Percentiles rank a stretch among this genome's conserved stretches.
Evolutionary conservation across 1,139 yeast genomes (phyloP).

Genomic region (Debaryomyces psychrophilus): DNA sequence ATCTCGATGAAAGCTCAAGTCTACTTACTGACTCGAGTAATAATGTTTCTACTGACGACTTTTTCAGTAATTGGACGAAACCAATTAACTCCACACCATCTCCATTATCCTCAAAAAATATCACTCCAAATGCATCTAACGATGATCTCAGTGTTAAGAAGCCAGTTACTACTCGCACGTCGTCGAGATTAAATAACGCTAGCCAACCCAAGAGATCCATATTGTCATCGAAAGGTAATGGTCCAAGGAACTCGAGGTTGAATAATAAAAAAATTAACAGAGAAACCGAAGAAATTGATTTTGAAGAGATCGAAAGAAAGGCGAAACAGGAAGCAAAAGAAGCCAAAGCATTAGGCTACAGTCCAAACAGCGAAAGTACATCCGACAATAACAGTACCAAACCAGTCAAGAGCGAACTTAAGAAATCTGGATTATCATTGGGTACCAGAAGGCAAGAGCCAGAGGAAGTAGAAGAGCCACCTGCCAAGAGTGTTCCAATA

Average conservation of each 20-base stretch:
- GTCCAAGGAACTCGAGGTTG: conserved; percentile 59
- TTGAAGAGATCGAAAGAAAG: conserved; percentile 86
- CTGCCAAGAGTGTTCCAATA: conserved; percentile 36
- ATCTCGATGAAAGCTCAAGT: conserved; percentile 44
- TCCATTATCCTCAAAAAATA: conserved; percentile 52
- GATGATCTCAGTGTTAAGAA: conserved; percentile 35
- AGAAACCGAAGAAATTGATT: conserved; percentile 72
- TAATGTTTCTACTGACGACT: conserved; percentile 67
- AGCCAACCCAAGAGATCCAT: conserved; percentile 35
- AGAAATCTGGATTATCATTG: conserved; percentile 8
- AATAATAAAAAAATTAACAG: conserved; percentile 54
- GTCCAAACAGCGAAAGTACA: conserved; percentile 50
- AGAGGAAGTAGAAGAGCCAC: conserved; percentile 19
- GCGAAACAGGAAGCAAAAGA: conserved; percentile 85
- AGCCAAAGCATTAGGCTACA: conserved; percentile 71
- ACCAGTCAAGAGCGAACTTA: conserved; percentile 6
- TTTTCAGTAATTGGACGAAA: conserved; percentile 89
- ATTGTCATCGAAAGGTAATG: conserved; percentile 45
- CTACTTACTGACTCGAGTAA: conserved; percentile 39
- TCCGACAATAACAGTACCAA: conserved; percentile 10
- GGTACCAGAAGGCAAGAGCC: conserved; percentile 12
- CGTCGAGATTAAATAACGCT: conserved; percentile 30
- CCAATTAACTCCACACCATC: conserved; percentile 62
- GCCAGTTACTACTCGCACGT: conserved; percentile 29
- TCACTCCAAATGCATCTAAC: conserved; percentile 49